phyloP scores from a whole-genome alignment of 2,329 filamentous ascomycete genomes.

The Helicocarpus griseus region DNA sequence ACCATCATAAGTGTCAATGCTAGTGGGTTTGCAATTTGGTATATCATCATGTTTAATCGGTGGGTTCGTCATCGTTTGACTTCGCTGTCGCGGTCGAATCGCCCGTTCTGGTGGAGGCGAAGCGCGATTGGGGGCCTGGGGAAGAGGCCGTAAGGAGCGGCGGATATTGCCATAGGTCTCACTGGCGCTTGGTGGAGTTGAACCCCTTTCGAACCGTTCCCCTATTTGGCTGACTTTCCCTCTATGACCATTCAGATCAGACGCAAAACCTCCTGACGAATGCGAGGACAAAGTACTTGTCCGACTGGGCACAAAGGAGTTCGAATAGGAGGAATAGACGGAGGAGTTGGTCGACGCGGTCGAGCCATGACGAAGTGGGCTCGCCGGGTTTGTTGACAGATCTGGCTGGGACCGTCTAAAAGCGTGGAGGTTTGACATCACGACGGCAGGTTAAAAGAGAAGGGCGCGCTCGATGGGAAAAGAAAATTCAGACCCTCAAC shows the following conservation, averaged over 20 bases:
- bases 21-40: background rate
- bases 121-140: conserved; percentile 51
- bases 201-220: conserved; percentile 16
- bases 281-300: conserved; percentile 65
- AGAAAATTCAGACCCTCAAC: conserved; percentile 21
- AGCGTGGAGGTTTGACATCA: conserved; percentile 31
- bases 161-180: conserved; percentile 63
- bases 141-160: conserved; percentile 65
- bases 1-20: background rate
- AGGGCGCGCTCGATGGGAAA: conserved; percentile 21
- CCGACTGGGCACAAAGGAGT: conserved; percentile 43
- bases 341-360: conserved; percentile 48
- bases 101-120: conserved; percentile 22
- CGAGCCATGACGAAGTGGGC: conserved; percentile 44
- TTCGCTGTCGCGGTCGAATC: conserved; percentile 42
- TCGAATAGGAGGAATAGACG: conserved; percentile 40
- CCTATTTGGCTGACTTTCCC: conserved; percentile 12
- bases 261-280: conserved; percentile 42
- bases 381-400: conserved; percentile 33
- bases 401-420: conserved; percentile 32
- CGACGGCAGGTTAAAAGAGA: conserved; percentile 19
- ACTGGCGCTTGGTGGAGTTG: conserved; percentile 38
- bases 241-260: conserved; percentile 40
- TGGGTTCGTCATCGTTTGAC: conserved; percentile 54
- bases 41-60: conserved; percentile 23